Evolutionary conservation across 2,329 filamentous ascomycete genomes (phyloP), one percentile per base, ranked within the genome.

Genomic region (Fusarium sp.): DNA sequence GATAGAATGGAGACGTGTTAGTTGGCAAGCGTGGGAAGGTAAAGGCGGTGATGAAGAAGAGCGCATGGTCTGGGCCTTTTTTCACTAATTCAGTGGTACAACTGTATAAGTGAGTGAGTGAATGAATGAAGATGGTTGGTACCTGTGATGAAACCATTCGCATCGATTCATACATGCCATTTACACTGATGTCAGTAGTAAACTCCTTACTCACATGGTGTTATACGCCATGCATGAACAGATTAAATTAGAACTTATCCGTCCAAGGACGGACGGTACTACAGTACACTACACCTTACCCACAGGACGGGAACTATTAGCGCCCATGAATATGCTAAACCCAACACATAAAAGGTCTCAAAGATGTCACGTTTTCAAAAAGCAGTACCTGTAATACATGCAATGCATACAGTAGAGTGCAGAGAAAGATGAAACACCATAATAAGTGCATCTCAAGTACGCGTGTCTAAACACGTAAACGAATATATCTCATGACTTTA

Each of bases 401-500:
- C 23, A 23, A 23, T 23, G 23, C 6, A 23, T 23, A 23, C 23
- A 23, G 12, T 34, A 23, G 30, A 37, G 5, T n/a, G 15, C 23
- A 38, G 41, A 37, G 23, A 69, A 47, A 20, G 34, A n/a, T 9
- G 47, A 50, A 49, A 52, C 38, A 44, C 56, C 46, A 20, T 28
- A 42, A 16, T 18, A 37, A 7, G 26, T 42, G 12, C 31, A 57
- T 62, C 15, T 62, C 33, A 30, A 30, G 33, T 50, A 66, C 65
- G 52, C 66, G 66, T 59, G 45, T 69, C 36, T 16, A 46, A 15
- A 69, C 61, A 56, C 66, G 66, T 61, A 67, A 30, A 31, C 56
- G 34, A 18, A 26, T 30, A 26, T 31, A 55, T 63, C 52, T 37
- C 52, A 50, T 67, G 61, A 44, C 51, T 40, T 49, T 56, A 12